Percentiles rank a stretch among this genome's conserved stretches.
Evolutionary conservation across 306 rosid species (phyloP).

Genomic region (Psophocarpus tetragonolobus): DNA sequence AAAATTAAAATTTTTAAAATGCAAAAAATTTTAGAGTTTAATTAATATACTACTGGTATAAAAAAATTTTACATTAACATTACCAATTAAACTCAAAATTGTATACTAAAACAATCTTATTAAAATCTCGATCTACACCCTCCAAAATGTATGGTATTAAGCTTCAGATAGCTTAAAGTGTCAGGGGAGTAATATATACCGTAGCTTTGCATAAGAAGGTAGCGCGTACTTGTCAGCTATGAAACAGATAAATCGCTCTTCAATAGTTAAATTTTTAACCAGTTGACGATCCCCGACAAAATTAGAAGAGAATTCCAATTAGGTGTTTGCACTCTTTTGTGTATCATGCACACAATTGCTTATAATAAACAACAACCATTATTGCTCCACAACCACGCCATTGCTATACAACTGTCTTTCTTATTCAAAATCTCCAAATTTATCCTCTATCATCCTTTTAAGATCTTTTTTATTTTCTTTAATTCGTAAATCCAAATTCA

Average conservation of each 20-base stretch:
- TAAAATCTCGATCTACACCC: too few relatives aligned
- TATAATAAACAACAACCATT: background rate
- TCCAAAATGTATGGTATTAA: too few relatives aligned
- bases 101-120: too few relatives aligned
- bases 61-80: too few relatives aligned
- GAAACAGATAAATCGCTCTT: background rate
- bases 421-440: conserved; percentile 32
- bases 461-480: background rate
- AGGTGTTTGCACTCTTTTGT: background rate
- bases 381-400: conserved; percentile 24
- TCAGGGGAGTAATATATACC: too few relatives aligned
- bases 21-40: too few relatives aligned
- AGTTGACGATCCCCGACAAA: conserved; percentile 7
- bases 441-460: background rate
- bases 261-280: background rate
- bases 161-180: too few relatives aligned
- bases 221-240: background rate
- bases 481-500: background rate
- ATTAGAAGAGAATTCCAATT: background rate
- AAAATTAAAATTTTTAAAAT: too few relatives aligned
- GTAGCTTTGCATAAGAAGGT: too few relatives aligned
- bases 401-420: conserved; percentile 33
- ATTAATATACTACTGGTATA: too few relatives aligned
- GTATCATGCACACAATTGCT: background rate
- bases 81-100: too few relatives aligned